Percentiles rank a stretch among this genome's conserved stretches.
These are phyloP conservation scores for Blastobotrys petasosporus DNA, from an alignment of 1,139 yeast genomes.

Conservation along the genomic window DNA sequence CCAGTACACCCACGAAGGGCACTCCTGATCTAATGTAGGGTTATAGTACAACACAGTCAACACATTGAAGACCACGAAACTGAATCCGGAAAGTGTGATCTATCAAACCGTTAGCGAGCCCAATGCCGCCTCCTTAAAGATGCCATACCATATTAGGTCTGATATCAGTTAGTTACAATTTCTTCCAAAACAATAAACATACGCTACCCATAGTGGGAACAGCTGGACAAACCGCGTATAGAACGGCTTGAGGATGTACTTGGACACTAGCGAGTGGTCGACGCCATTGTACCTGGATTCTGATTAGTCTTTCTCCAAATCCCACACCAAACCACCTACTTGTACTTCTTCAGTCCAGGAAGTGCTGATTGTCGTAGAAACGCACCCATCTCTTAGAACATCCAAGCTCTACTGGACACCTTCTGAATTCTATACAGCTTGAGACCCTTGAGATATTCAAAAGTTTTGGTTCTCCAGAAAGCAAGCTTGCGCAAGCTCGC, in stretches of 20 bases:
- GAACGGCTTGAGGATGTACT: conserved; percentile 70
- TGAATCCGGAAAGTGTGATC: conserved; percentile 73
- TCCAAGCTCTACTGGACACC: neutral
- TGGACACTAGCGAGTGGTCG: conserved; percentile 75
- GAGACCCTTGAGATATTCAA: too few species aligned
- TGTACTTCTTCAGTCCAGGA: conserved; percentile 59
- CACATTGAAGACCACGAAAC: conserved; percentile 62
- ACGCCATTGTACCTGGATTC: conserved; percentile 51
- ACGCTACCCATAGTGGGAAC: conserved; percentile 80
- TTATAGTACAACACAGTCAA: conserved; percentile 64
- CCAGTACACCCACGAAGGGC: conserved; percentile 80
- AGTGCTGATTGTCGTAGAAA: conserved; percentile 60
- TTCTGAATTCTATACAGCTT: too few species aligned
- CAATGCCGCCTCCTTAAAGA: too few species aligned
- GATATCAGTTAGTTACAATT: neutral
- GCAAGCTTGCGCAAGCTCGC: too few species aligned
- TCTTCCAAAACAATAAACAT: conserved; percentile 4
- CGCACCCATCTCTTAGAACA: conserved; percentile 50
- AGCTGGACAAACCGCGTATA: conserved; percentile 59
- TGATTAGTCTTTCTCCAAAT: too few species aligned
- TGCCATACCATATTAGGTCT: conserved; percentile 24
- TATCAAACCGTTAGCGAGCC: conserved; percentile 44
- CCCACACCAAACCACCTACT: conserved; percentile 33
- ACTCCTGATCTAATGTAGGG: conserved; percentile 51
- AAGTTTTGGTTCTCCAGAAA: too few species aligned